Evolutionary conservation across 768 basidiomycete genomes (phyloP), one percentile per base, ranked within the genome.

Genomic region (Porpolomopsis calyptriformis): DNA sequence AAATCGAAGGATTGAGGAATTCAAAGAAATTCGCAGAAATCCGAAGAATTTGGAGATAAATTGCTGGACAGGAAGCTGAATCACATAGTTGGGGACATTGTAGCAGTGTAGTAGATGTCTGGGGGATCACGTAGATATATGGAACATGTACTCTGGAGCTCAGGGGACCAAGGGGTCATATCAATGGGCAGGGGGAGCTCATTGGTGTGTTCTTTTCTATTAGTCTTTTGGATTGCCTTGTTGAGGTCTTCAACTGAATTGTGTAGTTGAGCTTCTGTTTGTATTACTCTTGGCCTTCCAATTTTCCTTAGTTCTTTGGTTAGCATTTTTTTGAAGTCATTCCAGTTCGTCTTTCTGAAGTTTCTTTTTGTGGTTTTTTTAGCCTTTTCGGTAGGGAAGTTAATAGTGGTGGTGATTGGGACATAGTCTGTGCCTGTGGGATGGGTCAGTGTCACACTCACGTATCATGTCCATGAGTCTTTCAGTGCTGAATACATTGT

Each of bases 401-500:
- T 55, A 2, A 72, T 4, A 0, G 48, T 29, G 0, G 57, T 63
- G 19, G 52, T 24, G 7, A 76, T 67, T 0, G 66, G 70, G 44
- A 64, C 60, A 51, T 76, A 71, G 54, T 76, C 69, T 2, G 71
- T 62, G 1, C 47, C 44, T 0, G 54, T 35, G 0, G 59, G 62
- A 3, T 35, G 51, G 54, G 2, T 43, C 26, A 1, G 56, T 56
- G 7, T 58, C 36, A 52, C 70, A 73, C 2, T 36, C 4, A 8
- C 61, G 48, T 1, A 69, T 33, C 0, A 22, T 6, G 2, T 60
- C 51, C 0, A 46, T 22, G 0, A 64, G 37, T 0, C 45, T 27
- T 0, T 39, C 29, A 4, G 63, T 50, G 24, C 53, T 49, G 49
- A 68, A 75, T 0, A 75, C 65, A 43, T 77, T 75, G 55, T 76